phyloP scores from a whole-genome alignment of 140 eudicot genomes.

The Bidens hawaiensis region DNA sequence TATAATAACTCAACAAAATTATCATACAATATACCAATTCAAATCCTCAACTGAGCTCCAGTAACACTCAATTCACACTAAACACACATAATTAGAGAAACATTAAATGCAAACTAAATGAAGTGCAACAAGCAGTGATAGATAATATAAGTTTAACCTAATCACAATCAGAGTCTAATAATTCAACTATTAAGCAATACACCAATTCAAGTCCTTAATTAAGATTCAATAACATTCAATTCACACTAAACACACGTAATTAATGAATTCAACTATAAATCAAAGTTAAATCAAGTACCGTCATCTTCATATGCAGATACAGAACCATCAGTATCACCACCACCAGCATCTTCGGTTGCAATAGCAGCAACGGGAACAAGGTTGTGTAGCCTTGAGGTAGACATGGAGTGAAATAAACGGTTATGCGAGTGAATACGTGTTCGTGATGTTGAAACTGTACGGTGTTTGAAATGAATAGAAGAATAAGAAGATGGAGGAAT shows the following conservation, averaged over 20 bases:
- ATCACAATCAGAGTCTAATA: no score
- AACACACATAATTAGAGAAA: no score
- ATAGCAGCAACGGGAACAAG: slow-evolving; percentile 43
- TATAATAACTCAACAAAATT: no score
- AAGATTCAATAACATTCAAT: no score
- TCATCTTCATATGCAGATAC: slow-evolving; percentile 34
- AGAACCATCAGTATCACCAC: slow-evolving; percentile 31
- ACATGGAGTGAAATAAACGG: slow-evolving; percentile 24
- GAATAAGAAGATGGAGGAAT: slow-evolving; percentile 2
- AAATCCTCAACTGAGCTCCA: no score
- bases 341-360: slow-evolving; percentile 37
- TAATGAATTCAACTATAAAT: no score
- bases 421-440: not conserved
- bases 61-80: no score
- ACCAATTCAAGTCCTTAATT: not conserved
- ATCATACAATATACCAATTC: no score
- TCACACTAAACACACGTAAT: not conserved
- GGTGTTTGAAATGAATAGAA: slow-evolving; percentile 1
- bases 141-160: no score
- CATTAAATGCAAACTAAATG: no score
- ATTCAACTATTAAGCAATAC: no score
- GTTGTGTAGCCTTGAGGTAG: slow-evolving; percentile 42
- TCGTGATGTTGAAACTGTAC: slow-evolving; percentile 34
- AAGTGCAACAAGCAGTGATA: no score
- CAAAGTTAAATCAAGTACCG: not conserved